Conservation (phyloP, 2,329 filamentous ascomycete species). For the Ophiostoma novo-ulmi region DNA sequence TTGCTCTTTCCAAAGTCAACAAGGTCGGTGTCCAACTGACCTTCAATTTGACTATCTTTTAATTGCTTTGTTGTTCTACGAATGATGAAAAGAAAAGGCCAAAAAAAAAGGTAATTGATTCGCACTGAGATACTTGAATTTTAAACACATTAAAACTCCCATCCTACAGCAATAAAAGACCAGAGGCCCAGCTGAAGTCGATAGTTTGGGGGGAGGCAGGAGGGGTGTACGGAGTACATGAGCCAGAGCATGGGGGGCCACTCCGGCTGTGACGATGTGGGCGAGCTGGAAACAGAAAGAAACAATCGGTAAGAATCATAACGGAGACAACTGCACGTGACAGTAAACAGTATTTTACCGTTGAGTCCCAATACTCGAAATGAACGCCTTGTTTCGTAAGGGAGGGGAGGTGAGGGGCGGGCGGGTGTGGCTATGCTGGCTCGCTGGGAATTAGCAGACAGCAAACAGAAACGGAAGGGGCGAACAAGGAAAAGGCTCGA, state of each 20-base stretch:
- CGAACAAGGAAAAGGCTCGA: neutral
- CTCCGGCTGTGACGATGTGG: neutral
- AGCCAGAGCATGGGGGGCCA: neutral
- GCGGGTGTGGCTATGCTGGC: slow-evolving; percentile 14
- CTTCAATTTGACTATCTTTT: no score
- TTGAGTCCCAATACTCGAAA: neutral
- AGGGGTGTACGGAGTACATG: neutral
- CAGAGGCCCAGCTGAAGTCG: neutral
- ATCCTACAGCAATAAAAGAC: neutral
- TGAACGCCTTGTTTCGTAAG: slow-evolving; percentile 5
- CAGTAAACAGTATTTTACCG: neutral
- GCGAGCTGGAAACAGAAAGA: slow-evolving; percentile 14
- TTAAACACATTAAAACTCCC: no score
- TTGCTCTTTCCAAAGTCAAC: neutral
- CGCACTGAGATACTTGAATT: no score
- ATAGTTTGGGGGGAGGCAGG: neutral
- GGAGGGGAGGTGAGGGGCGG: slow-evolving; percentile 23
- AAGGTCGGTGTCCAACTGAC: no score
- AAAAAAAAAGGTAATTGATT: no score
- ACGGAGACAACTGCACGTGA: neutral
- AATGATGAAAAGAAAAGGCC: no score
- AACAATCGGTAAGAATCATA: neutral
- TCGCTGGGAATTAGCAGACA: neutral
- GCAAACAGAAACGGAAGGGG: neutral
- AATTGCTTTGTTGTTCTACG: no score